Evolutionary conservation across 495 filamentous ascomycete species (phyloP), one percentile per base, ranked within the genome.

Genomic region (Podospora tetraspora): DNA sequence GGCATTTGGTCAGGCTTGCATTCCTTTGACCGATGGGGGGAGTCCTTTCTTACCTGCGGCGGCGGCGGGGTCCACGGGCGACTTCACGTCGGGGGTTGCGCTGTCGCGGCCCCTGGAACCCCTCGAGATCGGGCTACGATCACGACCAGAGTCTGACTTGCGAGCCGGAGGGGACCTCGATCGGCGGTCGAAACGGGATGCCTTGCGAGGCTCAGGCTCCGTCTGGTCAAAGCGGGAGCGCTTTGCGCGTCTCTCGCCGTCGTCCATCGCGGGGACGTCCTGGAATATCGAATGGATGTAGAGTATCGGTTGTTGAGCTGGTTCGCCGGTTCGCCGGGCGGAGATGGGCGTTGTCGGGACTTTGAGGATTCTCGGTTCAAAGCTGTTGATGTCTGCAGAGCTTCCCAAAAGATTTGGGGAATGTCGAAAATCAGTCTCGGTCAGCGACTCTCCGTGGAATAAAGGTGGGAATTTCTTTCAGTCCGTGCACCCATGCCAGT

Each of bases 161-260:
- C 85, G 84, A 32, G 84, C 82, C 8, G 90, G 85, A 2, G 92
- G 93, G 3, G 93, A 97, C 59, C 92, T 89, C 58, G 93, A 97
- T 66, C 93, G 89, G 68, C 91, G 88, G 76, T 96, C 92, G 74
- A 94, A 95, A 72, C 92, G 85, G 30, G 91, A 92, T 25, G 78
- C 73, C 21, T 89, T 87, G 68, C 88, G 87, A 32, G 87, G 87
- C 71, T 93, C 91, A 7, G 91, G 88, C 73, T 92, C 92, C 57
- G 86, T 93, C 76, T 94, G 90, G 76, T 97, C 93, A 77, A 97
- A 97, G 72, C 93, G 92, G 61, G 93, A 97, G 61, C 93, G 90
- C 83, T 95, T 96, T 12, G 85, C 80, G 69, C 90, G 90, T 75
- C 88, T 85, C 71, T 92, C 90, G 58, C 92, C 86, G 72, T 96